These are phyloP conservation scores for Thelephora ganbajun DNA, from an alignment of 768 basidiomycete genomes.

Conservation along the genomic window DNA sequence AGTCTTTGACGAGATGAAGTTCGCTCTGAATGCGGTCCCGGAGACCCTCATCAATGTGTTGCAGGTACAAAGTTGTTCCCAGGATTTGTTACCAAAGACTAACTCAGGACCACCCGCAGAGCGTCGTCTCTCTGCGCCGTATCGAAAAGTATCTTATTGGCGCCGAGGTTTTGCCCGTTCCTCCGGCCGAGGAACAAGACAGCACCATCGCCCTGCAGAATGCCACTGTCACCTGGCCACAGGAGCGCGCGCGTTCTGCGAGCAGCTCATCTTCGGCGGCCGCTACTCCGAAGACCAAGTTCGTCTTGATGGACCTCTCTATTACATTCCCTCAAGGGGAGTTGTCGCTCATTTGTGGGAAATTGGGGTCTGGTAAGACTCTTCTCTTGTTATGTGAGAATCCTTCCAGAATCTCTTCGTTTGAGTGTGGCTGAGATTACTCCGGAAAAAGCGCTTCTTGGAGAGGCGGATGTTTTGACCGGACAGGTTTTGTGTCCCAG, in stretches of 20 bases:
- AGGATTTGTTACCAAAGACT: no score
- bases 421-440: constrained; percentile 5
- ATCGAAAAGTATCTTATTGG: constrained; percentile 81
- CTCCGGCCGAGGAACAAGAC: constrained; percentile 41
- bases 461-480: constrained; percentile 74
- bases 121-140: constrained; percentile 73
- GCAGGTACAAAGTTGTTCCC: constrained; percentile 32
- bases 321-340: constrained; percentile 68
- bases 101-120: constrained; percentile 22
- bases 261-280: constrained; percentile 37
- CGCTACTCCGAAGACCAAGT: constrained; percentile 66
- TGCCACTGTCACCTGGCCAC: constrained; percentile 86
- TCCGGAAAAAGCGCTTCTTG: constrained; percentile 47
- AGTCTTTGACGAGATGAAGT: constrained; percentile 85
- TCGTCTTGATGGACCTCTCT: constrained; percentile 66
- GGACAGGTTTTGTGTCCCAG: constrained; percentile 77
- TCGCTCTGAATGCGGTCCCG: constrained; percentile 75
- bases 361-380: constrained; percentile 83
- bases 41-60: constrained; percentile 86
- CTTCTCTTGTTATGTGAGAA: constrained; percentile 52
- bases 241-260: constrained; percentile 43
- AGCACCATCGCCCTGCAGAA: constrained; percentile 61
- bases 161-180: constrained; percentile 55
- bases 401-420: neutral
- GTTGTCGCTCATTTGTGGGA: constrained; percentile 77